A percentile compares a stretch with the other conserved stretches of the same genome.
These are phyloP conservation scores for Cryptococcus hybrid DNA, from an alignment of 1,284 basidiomycete genomes.

Conservation along the genomic window DNA sequence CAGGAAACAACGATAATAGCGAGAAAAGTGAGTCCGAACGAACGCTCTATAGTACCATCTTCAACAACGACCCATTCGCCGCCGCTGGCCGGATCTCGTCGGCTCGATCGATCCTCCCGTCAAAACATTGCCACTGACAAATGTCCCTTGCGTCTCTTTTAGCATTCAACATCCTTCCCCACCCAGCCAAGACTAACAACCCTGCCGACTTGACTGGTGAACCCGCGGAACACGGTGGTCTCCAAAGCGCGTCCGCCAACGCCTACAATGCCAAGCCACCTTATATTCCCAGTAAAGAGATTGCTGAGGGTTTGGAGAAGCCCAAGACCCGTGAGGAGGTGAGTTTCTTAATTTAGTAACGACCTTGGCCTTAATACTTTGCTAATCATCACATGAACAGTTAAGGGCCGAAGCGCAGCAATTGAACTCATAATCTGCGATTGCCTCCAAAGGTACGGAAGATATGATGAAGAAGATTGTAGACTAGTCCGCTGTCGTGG, in stretches of 20 bases:
- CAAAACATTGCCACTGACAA: neutral
- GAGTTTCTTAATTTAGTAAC: constrained; percentile 15
- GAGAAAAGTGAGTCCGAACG: neutral
- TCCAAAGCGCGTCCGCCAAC: constrained; percentile 35
- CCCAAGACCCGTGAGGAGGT: constrained; percentile 51
- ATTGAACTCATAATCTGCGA: constrained; percentile 26
- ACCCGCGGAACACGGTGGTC: constrained; percentile 30
- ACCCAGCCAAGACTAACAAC: constrained; percentile 52
- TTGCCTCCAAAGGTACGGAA: neutral
- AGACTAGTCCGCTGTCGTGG: neutral
- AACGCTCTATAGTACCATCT: neutral
- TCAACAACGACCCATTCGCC: neutral
- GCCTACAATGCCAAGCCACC: constrained; percentile 43
- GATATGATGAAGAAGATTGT: neutral
- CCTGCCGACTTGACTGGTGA: constrained; percentile 44
- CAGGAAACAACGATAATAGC: too few species aligned
- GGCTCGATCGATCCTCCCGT: neutral
- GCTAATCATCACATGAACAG: constrained; percentile 6
- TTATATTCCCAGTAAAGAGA: constrained; percentile 33
- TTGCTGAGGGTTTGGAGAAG: constrained; percentile 44
- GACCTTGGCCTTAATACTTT: neutral
- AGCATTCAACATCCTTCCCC: constrained; percentile 52
- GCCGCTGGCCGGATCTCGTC: neutral
- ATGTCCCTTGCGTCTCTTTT: neutral
- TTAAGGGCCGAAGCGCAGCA: constrained; percentile 35